phyloP scores from a whole-genome alignment of 2,329 filamentous ascomycete genomes.

The Canariomyces notabilis region DNA sequence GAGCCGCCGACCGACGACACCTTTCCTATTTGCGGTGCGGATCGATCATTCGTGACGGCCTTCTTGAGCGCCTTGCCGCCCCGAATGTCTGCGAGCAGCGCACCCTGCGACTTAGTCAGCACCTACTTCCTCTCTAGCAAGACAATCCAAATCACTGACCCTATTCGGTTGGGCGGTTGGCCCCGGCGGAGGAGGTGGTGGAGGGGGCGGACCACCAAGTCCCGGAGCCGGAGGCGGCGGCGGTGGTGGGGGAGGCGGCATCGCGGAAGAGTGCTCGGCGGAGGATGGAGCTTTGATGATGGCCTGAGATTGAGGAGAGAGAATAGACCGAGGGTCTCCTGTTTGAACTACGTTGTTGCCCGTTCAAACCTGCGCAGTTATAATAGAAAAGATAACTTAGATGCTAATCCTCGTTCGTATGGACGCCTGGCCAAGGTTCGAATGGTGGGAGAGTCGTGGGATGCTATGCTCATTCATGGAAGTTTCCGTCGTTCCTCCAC shows the following conservation, averaged over 20 bases:
- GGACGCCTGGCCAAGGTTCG: background rate
- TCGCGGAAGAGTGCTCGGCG: constrained; percentile 14
- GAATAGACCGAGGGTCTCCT: background rate
- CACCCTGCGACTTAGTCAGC: constrained; percentile 54
- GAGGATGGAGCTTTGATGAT: background rate
- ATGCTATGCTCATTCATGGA: background rate
- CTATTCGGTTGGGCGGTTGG: constrained; percentile 52
- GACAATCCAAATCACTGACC: constrained; percentile 49
- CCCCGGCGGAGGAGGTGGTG: constrained; percentile 57
- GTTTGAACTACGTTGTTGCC: background rate
- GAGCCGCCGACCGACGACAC: constrained; percentile 44
- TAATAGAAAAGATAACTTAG: too few relatives aligned
- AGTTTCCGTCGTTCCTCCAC: background rate
- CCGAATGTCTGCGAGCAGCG: constrained; percentile 79
- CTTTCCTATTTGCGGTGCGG: constrained; percentile 65
- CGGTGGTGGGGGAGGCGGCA: constrained; percentile 61
- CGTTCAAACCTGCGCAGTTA: too few relatives aligned
- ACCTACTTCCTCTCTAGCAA: background rate
- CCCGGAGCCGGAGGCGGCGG: constrained; percentile 60
- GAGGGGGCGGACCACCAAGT: constrained; percentile 53
- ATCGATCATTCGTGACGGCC: constrained; percentile 85
- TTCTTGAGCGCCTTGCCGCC: constrained; percentile 81
- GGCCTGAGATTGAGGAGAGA: background rate
- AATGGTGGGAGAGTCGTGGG: background rate
- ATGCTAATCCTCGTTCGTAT: too few relatives aligned